Evolutionary conservation across 2,329 filamentous ascomycete species (phyloP).

Genomic region (Colletotrichum somersetense): DNA sequence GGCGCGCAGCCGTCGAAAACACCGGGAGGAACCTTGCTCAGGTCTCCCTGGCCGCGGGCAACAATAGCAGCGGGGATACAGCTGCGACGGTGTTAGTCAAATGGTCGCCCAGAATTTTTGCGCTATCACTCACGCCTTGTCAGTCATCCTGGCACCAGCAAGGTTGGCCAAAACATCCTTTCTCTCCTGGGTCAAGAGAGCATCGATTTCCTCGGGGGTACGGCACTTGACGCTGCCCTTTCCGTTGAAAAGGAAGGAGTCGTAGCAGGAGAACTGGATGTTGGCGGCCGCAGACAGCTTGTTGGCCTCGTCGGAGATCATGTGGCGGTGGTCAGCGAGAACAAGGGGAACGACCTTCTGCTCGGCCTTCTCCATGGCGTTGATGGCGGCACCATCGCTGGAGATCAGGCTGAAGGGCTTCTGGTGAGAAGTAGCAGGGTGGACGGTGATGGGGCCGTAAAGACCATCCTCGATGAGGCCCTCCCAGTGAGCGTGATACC

Average conservation of each 20-base stretch:
- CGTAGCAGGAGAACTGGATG: constrained; percentile 68
- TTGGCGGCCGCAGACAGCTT: constrained; percentile 58
- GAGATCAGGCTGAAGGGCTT: constrained; percentile 66
- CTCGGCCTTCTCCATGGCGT: constrained; percentile 62
- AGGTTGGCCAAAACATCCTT: constrained; percentile 47
- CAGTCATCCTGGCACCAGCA: constrained; percentile 51
- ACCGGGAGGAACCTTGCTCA: constrained; percentile 55
- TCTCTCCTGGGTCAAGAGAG: constrained; percentile 52
- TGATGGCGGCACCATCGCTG: constrained; percentile 48
- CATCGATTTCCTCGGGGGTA: constrained; percentile 56
- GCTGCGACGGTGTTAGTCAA: constrained; percentile 35
- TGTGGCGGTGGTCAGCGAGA: constrained; percentile 68
- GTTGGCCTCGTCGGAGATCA: constrained; percentile 62
- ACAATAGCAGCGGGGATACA: constrained; percentile 58
- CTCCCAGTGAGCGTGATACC: constrained; percentile 70
- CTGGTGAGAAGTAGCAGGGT: constrained; percentile 48
- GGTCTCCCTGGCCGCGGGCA: constrained; percentile 50
- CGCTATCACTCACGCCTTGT: constrained; percentile 53
- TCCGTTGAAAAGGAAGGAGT: constrained; percentile 73
- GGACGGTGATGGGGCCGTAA: constrained; percentile 68
- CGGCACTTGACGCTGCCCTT: constrained; percentile 68
- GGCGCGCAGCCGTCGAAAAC: constrained; percentile 62
- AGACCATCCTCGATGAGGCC: constrained; percentile 72
- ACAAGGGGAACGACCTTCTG: constrained; percentile 60
- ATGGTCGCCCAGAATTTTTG: neutral